These are phyloP conservation scores for Zizania palustris DNA, from an alignment of 202 grass and related monocot species.

Conservation along the genomic window DNA sequence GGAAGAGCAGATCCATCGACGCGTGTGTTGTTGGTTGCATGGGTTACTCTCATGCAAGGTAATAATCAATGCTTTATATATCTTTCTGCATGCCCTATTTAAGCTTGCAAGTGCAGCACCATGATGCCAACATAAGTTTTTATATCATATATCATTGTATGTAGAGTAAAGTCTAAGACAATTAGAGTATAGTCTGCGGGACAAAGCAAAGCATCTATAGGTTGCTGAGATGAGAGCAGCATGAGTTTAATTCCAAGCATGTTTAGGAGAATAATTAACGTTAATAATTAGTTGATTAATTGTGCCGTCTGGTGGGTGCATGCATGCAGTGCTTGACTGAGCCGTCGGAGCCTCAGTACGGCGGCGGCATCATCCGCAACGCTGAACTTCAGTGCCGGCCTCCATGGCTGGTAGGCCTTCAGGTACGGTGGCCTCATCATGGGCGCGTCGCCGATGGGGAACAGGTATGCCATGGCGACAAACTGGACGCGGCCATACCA, in stretches of 20 bases:
- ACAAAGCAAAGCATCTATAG: conserved; percentile 36
- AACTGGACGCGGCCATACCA: conserved; percentile 62
- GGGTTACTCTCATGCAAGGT: conserved; percentile 48
- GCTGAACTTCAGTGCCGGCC: conserved; percentile 58
- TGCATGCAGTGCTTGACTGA: conserved; percentile 63
- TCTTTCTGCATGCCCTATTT: background rate
- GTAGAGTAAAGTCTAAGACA: no score
- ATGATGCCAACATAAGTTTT: no score
- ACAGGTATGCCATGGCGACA: conserved; percentile 43
- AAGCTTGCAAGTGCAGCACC: background rate
- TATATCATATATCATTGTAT: background rate
- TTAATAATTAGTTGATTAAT: background rate
- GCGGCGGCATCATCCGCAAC: conserved; percentile 65
- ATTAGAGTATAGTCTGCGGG: no score
- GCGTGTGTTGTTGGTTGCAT: conserved; percentile 23
- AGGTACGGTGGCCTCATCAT: conserved; percentile 36
- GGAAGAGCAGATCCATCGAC: background rate
- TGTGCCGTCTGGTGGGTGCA: background rate
- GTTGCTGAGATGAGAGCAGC: conserved; percentile 22
- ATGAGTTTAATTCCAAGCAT: background rate
- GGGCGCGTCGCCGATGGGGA: conserved; percentile 43
- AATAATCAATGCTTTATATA: background rate
- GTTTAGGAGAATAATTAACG: background rate
- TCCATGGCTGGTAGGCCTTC: conserved; percentile 53
- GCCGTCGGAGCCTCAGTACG: conserved; percentile 62